Base-by-base conservation (phyloP, 1,284 basidiomycete species). In the Marasmius tenuissimus region DNA sequence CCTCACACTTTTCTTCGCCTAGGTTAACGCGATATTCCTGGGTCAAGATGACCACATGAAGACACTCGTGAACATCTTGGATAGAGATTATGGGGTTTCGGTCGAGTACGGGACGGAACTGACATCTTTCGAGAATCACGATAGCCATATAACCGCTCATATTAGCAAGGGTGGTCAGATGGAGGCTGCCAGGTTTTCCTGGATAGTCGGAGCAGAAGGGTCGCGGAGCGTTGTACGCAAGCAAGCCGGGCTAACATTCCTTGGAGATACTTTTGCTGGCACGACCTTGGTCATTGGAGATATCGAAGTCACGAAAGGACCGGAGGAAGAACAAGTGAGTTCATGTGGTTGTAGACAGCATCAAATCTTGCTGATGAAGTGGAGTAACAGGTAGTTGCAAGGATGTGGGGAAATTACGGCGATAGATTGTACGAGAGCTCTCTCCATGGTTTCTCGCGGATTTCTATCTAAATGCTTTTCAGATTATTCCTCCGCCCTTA, bases 181-280 rank as follows among this genome's bases (percentile, higher is more conserved):
- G 14, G 69, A 64, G 51, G 56, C 55, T 7, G 60, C 57, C 33
- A 66, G 61, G 27, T 33, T 61, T 14, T 60, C 65, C 9, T 63
- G 54, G 11, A 20, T 60, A 33, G 69, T 81, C 48, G 78, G 79
- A 9, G 71, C 77, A 0, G 80, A 81, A 63, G 78, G 78, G 7
- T 78, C 76, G 1, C 72, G 71, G 33, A 73, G 77, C 38, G 63
- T 72, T 58, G 63, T 68, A n/a, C 70, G 72, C 33, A 76, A 76
- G 57, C 65, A 69, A 22, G 63, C 75, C 1, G 70, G 70, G 0
- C 51, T 76, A 12, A 56, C 69, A 0, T 76, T 77, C 58, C 53
- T 73, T 0, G 76, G 77, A 0, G 70, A 77, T 49, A 73, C 71
- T 0, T 61, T 55, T 22, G 59, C 62, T 8, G 66, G 66, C 0